phyloP scores from a whole-genome alignment of 1,139 yeast genomes.

The Blastobotrys apis region DNA sequence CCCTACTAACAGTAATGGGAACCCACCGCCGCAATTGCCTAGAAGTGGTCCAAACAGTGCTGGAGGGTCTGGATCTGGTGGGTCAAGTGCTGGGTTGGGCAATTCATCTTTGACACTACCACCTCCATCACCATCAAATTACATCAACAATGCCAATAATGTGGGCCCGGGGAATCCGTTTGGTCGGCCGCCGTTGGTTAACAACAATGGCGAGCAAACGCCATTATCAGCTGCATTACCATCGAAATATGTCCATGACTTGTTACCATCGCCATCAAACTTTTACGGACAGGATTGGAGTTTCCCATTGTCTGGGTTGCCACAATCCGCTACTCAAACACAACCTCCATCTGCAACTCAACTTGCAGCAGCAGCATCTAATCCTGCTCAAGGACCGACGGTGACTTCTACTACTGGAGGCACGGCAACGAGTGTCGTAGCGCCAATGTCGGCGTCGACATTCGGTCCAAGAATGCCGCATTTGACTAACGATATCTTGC shows the following conservation, averaged over 20 bases:
- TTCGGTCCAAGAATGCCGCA: constrained; percentile 7
- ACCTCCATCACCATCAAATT: constrained; percentile 25
- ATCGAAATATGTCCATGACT: constrained; percentile 38
- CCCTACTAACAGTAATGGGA: neutral
- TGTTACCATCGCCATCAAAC: constrained; percentile 42
- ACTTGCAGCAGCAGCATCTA: neutral
- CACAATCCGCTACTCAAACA: constrained; percentile 28
- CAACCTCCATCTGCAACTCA: constrained; percentile 7
- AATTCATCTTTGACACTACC: constrained; percentile 17
- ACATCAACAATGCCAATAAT: constrained; percentile 16
- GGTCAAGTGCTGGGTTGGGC: constrained; percentile 14
- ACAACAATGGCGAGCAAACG: constrained; percentile 44
- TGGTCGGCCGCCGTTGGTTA: constrained; percentile 31
- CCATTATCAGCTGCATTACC: constrained; percentile 41
- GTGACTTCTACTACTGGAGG: neutral
- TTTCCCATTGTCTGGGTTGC: constrained; percentile 37
- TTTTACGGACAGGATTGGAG: constrained; percentile 38
- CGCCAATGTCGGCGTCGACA: no score
- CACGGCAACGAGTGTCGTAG: no score
- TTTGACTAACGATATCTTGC: constrained; percentile 27
- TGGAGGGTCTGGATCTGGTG: constrained; percentile 16
- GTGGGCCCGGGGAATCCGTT: constrained; percentile 36
- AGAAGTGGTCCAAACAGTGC: constrained; percentile 15
- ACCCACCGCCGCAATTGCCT: neutral
- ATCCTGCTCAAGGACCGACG: constrained; percentile 1